These are phyloP conservation scores for Aspergillus vadensis DNA, from an alignment of 2,329 filamentous ascomycete species.

Conservation along the genomic window DNA sequence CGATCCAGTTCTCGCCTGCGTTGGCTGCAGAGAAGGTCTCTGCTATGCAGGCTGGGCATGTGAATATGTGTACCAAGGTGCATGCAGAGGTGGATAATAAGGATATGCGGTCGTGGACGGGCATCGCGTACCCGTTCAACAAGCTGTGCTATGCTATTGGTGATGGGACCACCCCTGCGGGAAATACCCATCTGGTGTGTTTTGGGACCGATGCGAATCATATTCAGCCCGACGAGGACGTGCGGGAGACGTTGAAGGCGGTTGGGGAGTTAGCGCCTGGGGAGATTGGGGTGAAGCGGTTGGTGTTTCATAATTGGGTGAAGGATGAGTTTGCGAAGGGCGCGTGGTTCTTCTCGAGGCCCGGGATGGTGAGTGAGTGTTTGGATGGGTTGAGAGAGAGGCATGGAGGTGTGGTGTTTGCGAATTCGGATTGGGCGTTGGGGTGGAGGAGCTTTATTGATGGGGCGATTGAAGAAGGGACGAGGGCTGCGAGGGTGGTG, in stretches of 20 bases:
- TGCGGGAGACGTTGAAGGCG: slow-evolving; percentile 36
- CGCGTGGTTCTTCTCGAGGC: slow-evolving; percentile 47
- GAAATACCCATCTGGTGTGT: slow-evolving; percentile 52
- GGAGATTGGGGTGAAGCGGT: slow-evolving; percentile 27
- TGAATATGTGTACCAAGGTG: slow-evolving; percentile 52
- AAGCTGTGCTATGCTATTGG: slow-evolving; percentile 48
- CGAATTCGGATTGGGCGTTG: slow-evolving; percentile 34
- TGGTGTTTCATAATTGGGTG: slow-evolving; percentile 52
- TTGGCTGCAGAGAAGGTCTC: slow-evolving; percentile 37
- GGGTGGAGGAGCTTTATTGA: slow-evolving; percentile 48
- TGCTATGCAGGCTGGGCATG: slow-evolving; percentile 45
- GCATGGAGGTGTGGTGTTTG: slow-evolving; percentile 51
- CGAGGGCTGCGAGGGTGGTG: background rate
- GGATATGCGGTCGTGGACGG: slow-evolving; percentile 48
- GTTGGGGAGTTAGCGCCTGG: slow-evolving; percentile 37
- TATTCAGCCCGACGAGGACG: slow-evolving; percentile 48
- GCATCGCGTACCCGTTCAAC: slow-evolving; percentile 49
- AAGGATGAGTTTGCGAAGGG: slow-evolving; percentile 52
- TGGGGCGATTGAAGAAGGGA: slow-evolving; percentile 35
- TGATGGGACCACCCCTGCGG: slow-evolving; percentile 48
- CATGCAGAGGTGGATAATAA: slow-evolving; percentile 48
- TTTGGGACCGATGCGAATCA: slow-evolving; percentile 50
- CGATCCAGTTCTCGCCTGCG: slow-evolving; percentile 50
- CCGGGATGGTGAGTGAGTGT: slow-evolving; percentile 42
- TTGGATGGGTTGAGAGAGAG: slow-evolving; percentile 44